Base-by-base conservation (phyloP, 2,329 filamentous ascomycete species). In the Colletotrichum sp. region DNA sequence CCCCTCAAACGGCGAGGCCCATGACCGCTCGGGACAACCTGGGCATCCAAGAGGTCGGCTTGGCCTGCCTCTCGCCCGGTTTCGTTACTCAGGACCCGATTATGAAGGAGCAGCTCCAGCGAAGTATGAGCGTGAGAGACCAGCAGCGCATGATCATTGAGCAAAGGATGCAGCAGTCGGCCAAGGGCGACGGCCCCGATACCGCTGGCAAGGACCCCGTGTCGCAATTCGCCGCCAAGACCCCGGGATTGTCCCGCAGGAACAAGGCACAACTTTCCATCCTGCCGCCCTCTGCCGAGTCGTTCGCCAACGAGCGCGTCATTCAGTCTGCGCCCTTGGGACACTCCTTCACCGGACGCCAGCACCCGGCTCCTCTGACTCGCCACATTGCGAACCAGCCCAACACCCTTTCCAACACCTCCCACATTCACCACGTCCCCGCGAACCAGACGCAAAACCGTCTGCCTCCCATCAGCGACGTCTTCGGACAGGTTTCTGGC, bases 131-230 rank as follows among this genome's bases (percentile, higher is more conserved):
- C 62, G 96, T 99, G 34, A 91, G 96, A 78, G 96, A 99, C 80
- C 95, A 98, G 83, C 97, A 99, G 85, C 91, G 96, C 79, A 95
- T 95, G 79, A 96, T 99, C 79, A 99, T 99, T 80, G 97, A 99
- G 86, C 93, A 95, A 44, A 92, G 97, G 82, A 87, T 96, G 80
- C 96, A 98, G 81, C 95, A 96, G 66, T 95, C 94, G 24, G 96
- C 96, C 81, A 93, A 93, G 83, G 93, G 94, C 59, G 94, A 95
- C 76, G 92, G 92, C 18, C 90, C 90, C 3, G 84, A 92, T 52
- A 88, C 87, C 15, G 83, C 86, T 65, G 91, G 93, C 77, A 86
- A 86, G 80, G 86, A 90, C 71, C 75, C 82, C 81, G 39, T 85
- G 77, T 80, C 69, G 82, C 85, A 89, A 80, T 90, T 93, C 81